Evolutionary conservation across 768 basidiomycete genomes (phyloP), one percentile per base, ranked within the genome.

Genomic region (Mycena floridula): DNA sequence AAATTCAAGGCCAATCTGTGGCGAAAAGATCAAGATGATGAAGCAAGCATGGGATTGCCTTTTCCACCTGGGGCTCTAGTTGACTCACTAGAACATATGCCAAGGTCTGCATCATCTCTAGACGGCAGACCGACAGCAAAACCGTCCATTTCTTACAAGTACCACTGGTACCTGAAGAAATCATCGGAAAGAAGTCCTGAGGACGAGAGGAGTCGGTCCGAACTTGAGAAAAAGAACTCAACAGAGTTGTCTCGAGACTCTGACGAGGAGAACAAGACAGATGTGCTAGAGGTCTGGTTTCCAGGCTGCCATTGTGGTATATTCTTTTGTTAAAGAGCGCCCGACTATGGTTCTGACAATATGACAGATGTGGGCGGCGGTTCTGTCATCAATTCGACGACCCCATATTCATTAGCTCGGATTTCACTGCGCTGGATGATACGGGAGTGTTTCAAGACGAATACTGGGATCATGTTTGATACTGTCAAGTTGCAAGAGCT

Each of bases 301-400:
- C n/a, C n/a, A n/a, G n/a, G n/a, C n/a, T n/a, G n/a, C n/a, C n/a
- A 42, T 40, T 40, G 42, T 47, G 28, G 41, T 42, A 32, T 9
- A 9, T 32, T 9, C 28, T 9, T 32, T 32, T 32, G 28, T 32
- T 32, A 9, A 9, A 32, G 28, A 16, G 46, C n/a, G n/a, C n/a
- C n/a, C n/a, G n/a, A n/a, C n/a, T n/a, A n/a, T n/a, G n/a, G n/a
- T n/a, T n/a, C 21, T 47, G 46, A 20, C 46, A 47, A 27, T 47
- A 42, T 43, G n/a, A n/a, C n/a, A n/a, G 46, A 47, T 22, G 30
- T 47, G 15, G 46, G 46, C n/a, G 46, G 46, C 16, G 46, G 46
- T 15, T 25, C 46, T 2, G 46, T 47, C 12, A 42, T 27, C 24
- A 43, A 43, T n/a, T n/a, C n/a, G n/a, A n/a, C n/a, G n/a, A n/a